Evolutionary conservation across 2,329 filamentous ascomycete species (phyloP).

Genomic region (Penicillium psychrosexuale): DNA sequence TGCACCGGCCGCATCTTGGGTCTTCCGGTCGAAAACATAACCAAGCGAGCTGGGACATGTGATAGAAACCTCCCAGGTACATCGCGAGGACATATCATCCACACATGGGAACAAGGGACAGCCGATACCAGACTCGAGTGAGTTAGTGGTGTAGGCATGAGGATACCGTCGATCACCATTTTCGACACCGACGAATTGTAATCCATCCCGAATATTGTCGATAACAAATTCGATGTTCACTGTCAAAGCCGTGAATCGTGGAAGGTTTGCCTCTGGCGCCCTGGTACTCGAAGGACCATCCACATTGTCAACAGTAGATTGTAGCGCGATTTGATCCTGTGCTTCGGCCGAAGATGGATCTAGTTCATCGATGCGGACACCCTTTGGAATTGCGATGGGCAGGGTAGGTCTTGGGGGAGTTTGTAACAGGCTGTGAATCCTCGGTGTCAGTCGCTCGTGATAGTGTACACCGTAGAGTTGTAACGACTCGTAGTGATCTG

Average conservation of each 20-base stretch:
- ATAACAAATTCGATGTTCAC: conserved; percentile 74
- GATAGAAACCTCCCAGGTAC: conserved; percentile 84
- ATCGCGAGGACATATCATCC: conserved; percentile 77
- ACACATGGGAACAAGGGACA: conserved; percentile 91
- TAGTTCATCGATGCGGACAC: conserved; percentile 60
- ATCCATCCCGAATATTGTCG: conserved; percentile 72
- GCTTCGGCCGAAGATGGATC: conserved; percentile 53
- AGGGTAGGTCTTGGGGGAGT: conserved; percentile 56
- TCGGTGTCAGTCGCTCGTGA: conserved; percentile 71
- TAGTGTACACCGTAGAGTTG: conserved; percentile 62
- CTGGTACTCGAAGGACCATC: conserved; percentile 37
- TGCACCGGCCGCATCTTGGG: conserved; percentile 21
- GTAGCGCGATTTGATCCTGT: conserved; percentile 44
- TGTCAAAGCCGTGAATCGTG: conserved; percentile 58
- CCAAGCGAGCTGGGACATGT: conserved; percentile 82
- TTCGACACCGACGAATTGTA: conserved; percentile 87
- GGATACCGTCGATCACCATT: conserved; percentile 79
- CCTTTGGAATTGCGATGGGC: conserved; percentile 57
- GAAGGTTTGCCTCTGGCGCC: conserved; percentile 38
- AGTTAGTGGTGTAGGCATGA: conserved; percentile 85
- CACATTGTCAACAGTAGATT: conserved; percentile 38
- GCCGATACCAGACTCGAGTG: conserved; percentile 71
- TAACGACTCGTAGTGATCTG: conserved; percentile 46
- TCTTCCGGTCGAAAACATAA: conserved; percentile 57
- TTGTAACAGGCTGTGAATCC: conserved; percentile 58